A percentile compares a stretch with the other conserved stretches of the same genome.
Evolutionary conservation across 495 filamentous ascomycete genomes (phyloP).

Genomic region (Lasiosphaeria miniovina): DNA sequence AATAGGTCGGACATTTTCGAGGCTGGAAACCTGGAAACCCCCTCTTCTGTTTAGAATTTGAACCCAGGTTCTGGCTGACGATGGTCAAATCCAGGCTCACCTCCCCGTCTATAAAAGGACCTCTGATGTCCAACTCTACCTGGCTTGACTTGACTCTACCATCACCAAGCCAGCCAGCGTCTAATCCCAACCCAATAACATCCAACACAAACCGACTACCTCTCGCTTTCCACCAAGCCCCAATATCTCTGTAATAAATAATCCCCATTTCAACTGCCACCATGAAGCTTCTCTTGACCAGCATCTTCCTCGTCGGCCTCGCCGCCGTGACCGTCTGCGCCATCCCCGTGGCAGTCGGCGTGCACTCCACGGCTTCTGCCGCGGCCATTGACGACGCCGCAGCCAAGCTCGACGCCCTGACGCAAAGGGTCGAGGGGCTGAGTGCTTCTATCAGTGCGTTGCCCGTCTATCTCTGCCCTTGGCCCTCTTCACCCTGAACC

Average conservation of each 20-base stretch:
- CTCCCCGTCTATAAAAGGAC: too few species aligned
- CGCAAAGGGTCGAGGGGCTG: conserved; percentile 4
- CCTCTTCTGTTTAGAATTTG: too few species aligned
- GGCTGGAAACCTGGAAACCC: too few species aligned
- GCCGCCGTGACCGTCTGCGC: neutral
- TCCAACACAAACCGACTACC: neutral
- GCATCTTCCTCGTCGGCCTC: conserved; percentile 1
- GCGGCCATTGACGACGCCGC: conserved; percentile 11
- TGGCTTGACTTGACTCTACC: too few species aligned
- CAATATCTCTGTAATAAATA: neutral
- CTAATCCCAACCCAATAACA: too few species aligned
- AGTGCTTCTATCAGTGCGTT: conserved; percentile 11
- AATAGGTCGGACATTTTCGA: too few species aligned
- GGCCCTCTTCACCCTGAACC: too few species aligned
- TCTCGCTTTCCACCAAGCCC: neutral
- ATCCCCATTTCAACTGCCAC: neutral
- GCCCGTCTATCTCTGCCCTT: neutral
- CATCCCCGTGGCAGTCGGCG: conserved; percentile 5
- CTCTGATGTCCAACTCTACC: too few species aligned
- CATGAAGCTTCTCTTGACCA: neutral
- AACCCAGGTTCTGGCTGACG: too few species aligned
- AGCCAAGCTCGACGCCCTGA: conserved; percentile 10
- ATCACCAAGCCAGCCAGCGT: too few species aligned
- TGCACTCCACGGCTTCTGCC: neutral
- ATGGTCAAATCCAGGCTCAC: too few species aligned